Conservation (phyloP, 2,329 filamentous ascomycete genomes). For the Capronia americana region DNA sequence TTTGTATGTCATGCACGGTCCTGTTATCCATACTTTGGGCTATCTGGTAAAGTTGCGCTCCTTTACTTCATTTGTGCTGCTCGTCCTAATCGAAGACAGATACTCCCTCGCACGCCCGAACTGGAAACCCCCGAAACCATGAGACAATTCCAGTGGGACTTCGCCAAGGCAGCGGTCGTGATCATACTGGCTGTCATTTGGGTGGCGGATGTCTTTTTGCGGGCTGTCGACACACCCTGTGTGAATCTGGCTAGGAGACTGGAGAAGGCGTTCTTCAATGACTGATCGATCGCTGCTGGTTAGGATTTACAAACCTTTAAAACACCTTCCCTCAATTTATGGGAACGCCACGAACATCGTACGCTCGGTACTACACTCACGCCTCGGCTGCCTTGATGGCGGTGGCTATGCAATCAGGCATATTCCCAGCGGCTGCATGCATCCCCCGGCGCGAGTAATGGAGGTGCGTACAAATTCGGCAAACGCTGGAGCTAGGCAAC, state of each 20-base stretch:
- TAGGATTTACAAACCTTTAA: not conserved
- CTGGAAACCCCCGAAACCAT: constrained; percentile 39
- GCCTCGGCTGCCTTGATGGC: not conserved
- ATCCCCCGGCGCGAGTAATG: no score
- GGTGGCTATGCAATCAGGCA: not conserved
- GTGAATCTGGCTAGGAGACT: constrained; percentile 59
- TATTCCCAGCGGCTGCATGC: not conserved
- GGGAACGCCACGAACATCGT: not conserved
- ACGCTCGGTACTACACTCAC: not conserved
- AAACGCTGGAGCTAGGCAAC: not conserved
- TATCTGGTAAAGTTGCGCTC: constrained; percentile 47
- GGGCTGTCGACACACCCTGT: constrained; percentile 60
- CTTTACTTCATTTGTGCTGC: not conserved
- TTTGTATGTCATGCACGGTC: constrained; percentile 56
- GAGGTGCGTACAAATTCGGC: not conserved
- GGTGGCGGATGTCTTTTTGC: constrained; percentile 66
- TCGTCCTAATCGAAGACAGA: constrained; percentile 21
- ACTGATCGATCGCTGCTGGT: not conserved
- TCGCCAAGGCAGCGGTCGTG: constrained; percentile 49
- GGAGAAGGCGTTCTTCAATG: constrained; percentile 45
- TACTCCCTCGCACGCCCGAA: constrained; percentile 47
- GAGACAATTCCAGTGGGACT: constrained; percentile 48
- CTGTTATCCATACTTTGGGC: constrained; percentile 51
- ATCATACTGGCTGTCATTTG: constrained; percentile 57
- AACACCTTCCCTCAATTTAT: not conserved